Evolutionary conservation across 495 filamentous ascomycete genomes (phyloP), one percentile per base, ranked within the genome.

Genomic region (Cenococcum geophilum): DNA sequence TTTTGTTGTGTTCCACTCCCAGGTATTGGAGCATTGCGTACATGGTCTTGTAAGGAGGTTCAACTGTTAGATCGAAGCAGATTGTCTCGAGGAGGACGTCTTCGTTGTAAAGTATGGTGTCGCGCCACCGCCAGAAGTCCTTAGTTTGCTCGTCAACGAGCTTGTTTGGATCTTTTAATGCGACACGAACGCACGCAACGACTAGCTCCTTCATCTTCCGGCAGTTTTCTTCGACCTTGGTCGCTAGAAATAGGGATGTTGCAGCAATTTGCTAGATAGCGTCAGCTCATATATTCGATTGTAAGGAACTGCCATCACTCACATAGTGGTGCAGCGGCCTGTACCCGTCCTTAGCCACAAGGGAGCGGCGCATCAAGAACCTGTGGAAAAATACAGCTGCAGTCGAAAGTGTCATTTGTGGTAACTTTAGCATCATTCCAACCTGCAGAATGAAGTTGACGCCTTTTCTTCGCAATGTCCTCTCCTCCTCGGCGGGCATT

Each of bases 371-470:
- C 89, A 97, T 96, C 66, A 89, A 91, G 73, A 95, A 97, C 9
- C 93, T 84, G 69, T 99, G 91, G 69, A 99, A 86, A 74, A 93
- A 96, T 16, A 95, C 86, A 23, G 87, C 86, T n/a, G 93, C 93
- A 1, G 93, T 93, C 68, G 86, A 87, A 35, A 97, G 78, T 4
- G 93, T 97, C 47, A 92, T 81, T 71, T 96, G 91, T 18, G 93
- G 92, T 45, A 99, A 80, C 70, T 92, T 92, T 40, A 97, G 82
- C 77, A 95, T 83, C 58, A 97, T 89, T 61, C 92, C 93, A 54
- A 91, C 90, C 73, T 96, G 91, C 63, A 87, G 82, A 68, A 98
- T 96, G 78, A 98, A 98, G 72, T 96, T 93, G 62, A 95, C 86
- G 47, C 92, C 92, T 72, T 97, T 97, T 59, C 86, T 83, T 55